Percentiles rank a stretch among this genome's conserved stretches.
phyloP scores from a whole-genome alignment of 495 filamentous ascomycete species.

The Polyplosphaeria fusca region DNA sequence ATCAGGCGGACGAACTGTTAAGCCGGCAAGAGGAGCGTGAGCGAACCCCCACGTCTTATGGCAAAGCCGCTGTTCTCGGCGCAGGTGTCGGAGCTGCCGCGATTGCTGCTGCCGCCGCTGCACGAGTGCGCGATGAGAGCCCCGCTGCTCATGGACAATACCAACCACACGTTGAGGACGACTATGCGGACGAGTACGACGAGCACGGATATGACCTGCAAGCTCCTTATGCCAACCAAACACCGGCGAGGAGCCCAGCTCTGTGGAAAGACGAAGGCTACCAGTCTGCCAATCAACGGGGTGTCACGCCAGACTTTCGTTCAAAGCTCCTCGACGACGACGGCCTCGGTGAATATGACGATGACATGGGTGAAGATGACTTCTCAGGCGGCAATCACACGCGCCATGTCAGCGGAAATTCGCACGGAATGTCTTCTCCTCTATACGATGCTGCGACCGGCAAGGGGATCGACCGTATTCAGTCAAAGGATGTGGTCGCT shows the following conservation, averaged over 20 bases:
- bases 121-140: slow-evolving; percentile 45
- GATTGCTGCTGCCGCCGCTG: slow-evolving; percentile 44
- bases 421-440: slow-evolving; percentile 82
- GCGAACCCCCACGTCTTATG: slow-evolving; percentile 38
- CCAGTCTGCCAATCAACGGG: slow-evolving; percentile 70
- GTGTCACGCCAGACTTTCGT: slow-evolving; percentile 40
- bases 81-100: slow-evolving; percentile 46
- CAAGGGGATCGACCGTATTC: slow-evolving; percentile 82
- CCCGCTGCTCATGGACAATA: slow-evolving; percentile 44
- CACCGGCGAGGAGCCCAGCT: slow-evolving; percentile 46
- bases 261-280: slow-evolving; percentile 82
- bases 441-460: slow-evolving; percentile 90
- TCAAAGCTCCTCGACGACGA: slow-evolving; percentile 56
- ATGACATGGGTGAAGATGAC: slow-evolving; percentile 18
- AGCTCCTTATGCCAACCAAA: slow-evolving; percentile 28
- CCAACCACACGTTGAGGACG: slow-evolving; percentile 52
- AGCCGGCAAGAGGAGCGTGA: slow-evolving; percentile 43
- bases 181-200: slow-evolving; percentile 52
- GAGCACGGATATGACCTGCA: slow-evolving; percentile 30
- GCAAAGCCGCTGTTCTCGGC: slow-evolving; percentile 42
- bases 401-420: slow-evolving; percentile 81
- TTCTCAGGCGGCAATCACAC: slow-evolving; percentile 47
- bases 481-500: slow-evolving; percentile 95
- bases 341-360: slow-evolving; percentile 48
- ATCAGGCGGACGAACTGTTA: slow-evolving; percentile 43